phyloP scores from a whole-genome alignment of 495 filamentous ascomycete genomes.

The Aspergillus incahuasiensis region DNA sequence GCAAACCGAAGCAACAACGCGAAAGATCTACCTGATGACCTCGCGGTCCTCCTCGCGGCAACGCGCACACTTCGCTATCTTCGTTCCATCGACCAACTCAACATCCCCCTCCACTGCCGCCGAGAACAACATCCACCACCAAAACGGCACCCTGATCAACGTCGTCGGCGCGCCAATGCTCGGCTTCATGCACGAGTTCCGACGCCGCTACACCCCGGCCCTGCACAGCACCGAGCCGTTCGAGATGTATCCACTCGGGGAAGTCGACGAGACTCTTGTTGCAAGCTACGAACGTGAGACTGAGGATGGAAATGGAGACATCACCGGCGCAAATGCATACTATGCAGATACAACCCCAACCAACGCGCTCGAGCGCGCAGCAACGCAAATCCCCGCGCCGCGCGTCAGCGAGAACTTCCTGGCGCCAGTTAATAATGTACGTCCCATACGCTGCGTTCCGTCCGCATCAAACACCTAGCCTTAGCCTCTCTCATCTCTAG shows the following conservation, averaged over 20 bases:
- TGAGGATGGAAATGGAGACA: neutral
- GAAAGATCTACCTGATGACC: conserved; percentile 22
- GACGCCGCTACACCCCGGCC: conserved; percentile 20
- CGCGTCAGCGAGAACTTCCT: conserved; percentile 32
- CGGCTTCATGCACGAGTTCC: conserved; percentile 31
- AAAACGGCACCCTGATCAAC: conserved; percentile 27
- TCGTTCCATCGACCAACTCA: conserved; percentile 25
- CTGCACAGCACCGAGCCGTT: conserved; percentile 3
- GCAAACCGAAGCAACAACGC: neutral
- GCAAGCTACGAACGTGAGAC: conserved; percentile 13
- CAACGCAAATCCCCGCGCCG: conserved; percentile 25
- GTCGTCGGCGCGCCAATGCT: conserved; percentile 30
- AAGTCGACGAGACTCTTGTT: conserved; percentile 18
- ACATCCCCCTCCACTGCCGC: too few relatives aligned
- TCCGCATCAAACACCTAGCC: too few relatives aligned
- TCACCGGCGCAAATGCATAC: neutral
- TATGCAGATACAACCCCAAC: conserved; percentile 20
- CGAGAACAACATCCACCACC: neutral
- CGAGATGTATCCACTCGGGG: conserved; percentile 20
- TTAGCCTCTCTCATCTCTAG: too few relatives aligned
- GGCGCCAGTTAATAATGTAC: conserved; percentile 33
- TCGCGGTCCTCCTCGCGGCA: conserved; percentile 21
- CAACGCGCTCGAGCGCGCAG: conserved; percentile 27
- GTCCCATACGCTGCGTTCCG: neutral
- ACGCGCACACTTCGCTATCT: conserved; percentile 33